Conservation (phyloP, 495 filamentous ascomycete genomes). For the Astrothelium subdiscretum region DNA sequence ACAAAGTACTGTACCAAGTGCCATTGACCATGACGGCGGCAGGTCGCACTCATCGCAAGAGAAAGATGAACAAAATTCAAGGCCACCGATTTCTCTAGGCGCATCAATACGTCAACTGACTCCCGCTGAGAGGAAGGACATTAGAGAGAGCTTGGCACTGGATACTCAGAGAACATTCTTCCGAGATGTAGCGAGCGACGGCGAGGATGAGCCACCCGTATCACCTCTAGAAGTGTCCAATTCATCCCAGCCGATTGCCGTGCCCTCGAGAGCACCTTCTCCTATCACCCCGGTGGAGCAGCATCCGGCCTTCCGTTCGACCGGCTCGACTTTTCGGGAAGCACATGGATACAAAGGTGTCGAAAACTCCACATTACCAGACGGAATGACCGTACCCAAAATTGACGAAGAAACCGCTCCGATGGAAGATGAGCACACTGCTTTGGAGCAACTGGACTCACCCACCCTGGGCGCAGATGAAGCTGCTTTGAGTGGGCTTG, state of each 20-base stretch:
- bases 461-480: slow-evolving; percentile 62
- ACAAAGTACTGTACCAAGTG: background rate
- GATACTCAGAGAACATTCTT: slow-evolving; percentile 24
- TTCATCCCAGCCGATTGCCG: background rate
- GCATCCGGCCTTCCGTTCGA: background rate
- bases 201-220: slow-evolving; percentile 15
- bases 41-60: background rate
- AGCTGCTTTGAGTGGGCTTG: slow-evolving; percentile 65
- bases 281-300: background rate
- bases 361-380: background rate
- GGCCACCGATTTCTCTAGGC: background rate
- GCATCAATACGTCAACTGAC: background rate
- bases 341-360: background rate
- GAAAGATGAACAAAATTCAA: background rate
- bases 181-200: slow-evolving; percentile 19
- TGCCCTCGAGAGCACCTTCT: background rate
- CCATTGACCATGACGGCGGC: background rate
- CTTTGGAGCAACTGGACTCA: slow-evolving; percentile 44
- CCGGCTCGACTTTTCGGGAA: background rate
- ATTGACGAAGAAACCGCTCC: background rate
- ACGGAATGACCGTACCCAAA: background rate
- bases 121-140: background rate
- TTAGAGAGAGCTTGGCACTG: background rate
- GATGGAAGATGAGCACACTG: background rate
- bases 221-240: background rate